phyloP scores from a whole-genome alignment of 78 protist genomes.

The Diacronema lutheri region DNA sequence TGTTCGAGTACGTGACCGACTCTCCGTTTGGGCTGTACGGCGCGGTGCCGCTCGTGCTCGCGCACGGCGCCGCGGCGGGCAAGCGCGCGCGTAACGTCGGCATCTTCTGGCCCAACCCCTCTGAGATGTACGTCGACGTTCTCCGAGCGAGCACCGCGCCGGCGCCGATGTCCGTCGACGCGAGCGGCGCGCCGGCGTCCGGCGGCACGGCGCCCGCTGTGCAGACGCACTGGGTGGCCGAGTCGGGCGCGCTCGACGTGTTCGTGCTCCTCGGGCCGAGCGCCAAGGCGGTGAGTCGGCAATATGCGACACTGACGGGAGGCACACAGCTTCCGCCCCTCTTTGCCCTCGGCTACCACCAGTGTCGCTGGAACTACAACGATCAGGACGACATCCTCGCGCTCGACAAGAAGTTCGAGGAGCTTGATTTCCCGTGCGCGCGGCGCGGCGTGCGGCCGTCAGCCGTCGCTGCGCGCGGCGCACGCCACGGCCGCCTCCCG shows the following conservation, averaged over 20 bases:
- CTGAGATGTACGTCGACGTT: constrained; percentile 91
- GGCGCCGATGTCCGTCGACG: too few relatives aligned
- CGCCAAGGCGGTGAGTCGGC: constrained; percentile 50
- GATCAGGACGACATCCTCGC: constrained; percentile 50
- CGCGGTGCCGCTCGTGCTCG: constrained; percentile 84
- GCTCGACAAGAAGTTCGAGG: constrained; percentile 64
- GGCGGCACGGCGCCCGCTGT: constrained; percentile 16
- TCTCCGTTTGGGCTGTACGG: constrained; percentile 92
- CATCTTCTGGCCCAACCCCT: constrained; percentile 87
- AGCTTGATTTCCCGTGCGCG: not conserved
- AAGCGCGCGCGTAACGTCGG: not conserved
- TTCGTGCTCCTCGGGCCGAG: constrained; percentile 85
- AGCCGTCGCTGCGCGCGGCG: too few relatives aligned
- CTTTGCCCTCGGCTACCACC: constrained; percentile 95
- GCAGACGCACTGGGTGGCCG: constrained; percentile 76
- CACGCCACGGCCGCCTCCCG: too few relatives aligned
- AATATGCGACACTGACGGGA: constrained; percentile 86
- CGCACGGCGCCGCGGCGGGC: constrained; percentile 43
- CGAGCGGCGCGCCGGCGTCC: too few relatives aligned
- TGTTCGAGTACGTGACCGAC: constrained; percentile 81
- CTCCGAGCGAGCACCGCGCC: not conserved
- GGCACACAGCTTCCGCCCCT: constrained; percentile 82
- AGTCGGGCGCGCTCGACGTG: constrained; percentile 84
- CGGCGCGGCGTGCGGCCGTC: not conserved
- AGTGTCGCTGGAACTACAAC: constrained; percentile 98